A percentile compares a stretch with the other conserved stretches of the same genome.
phyloP scores from a whole-genome alignment of 352 stramenopile genomes.

The Pythium guiyangense region DNA sequence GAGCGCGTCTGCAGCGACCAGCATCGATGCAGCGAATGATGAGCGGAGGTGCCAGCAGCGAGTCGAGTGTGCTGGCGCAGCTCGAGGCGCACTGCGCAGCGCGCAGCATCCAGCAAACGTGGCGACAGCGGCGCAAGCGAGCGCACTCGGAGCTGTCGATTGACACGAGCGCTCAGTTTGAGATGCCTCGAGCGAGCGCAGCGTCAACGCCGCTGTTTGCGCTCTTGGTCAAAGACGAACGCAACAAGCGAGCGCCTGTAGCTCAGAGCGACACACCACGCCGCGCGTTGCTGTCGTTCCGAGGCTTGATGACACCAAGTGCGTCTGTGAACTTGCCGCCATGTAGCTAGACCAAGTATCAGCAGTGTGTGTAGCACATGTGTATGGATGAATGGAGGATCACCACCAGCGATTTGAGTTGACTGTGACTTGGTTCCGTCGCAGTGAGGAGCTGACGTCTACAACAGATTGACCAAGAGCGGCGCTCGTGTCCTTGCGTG shows the following conservation, averaged over 20 bases:
- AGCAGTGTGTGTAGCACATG: no score
- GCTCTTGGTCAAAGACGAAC: slow-evolving; percentile 5
- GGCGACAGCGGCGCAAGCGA: slow-evolving; percentile 14
- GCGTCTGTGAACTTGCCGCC: slow-evolving; percentile 6
- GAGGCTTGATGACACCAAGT: slow-evolving; percentile 1
- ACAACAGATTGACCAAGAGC: no score
- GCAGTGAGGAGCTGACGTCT: no score
- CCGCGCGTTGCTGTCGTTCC: background rate
- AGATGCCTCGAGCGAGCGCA: background rate
- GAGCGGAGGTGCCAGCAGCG: background rate
- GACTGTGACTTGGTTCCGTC: no score
- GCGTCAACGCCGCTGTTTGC: slow-evolving; percentile 5
- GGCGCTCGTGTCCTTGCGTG: no score
- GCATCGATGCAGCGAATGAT: background rate
- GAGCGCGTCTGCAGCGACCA: background rate
- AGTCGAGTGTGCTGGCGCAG: background rate
- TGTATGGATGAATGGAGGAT: no score
- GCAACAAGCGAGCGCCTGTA: slow-evolving; percentile 2
- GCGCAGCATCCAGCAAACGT: slow-evolving; percentile 23
- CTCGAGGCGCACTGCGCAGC: slow-evolving; percentile 9
- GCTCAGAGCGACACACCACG: background rate
- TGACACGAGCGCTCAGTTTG: background rate
- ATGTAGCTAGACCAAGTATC: slow-evolving; percentile 6
- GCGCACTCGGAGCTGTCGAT: background rate
- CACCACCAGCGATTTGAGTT: no score